Conservation (phyloP, 352 stramenopile genomes). For the Elongisporangium anandrum region DNA sequence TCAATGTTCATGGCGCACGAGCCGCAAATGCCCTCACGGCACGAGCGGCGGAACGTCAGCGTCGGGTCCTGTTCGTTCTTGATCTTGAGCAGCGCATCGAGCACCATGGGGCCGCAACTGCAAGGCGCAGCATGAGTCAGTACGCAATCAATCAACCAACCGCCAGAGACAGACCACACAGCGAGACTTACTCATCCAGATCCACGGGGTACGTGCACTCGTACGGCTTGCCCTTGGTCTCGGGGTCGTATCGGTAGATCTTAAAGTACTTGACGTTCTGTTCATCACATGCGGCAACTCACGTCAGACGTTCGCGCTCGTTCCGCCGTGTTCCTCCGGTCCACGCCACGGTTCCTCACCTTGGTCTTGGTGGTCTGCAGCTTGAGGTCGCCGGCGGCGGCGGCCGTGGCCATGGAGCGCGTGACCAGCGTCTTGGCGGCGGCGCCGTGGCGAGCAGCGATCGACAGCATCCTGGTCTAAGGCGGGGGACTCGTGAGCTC, state of each 20-base stretch:
- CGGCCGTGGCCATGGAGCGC: constrained; percentile 52
- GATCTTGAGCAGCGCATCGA: constrained; percentile 99
- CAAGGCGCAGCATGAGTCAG: constrained; percentile 8
- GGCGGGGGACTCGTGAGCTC: constrained; percentile 4
- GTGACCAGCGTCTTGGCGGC: constrained; percentile 30
- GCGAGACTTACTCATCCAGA: constrained; percentile 93
- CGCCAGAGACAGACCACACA: not conserved
- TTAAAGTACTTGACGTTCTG: constrained; percentile 98
- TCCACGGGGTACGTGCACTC: constrained; percentile 97
- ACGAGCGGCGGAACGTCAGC: constrained; percentile 98
- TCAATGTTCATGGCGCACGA: constrained; percentile 99
- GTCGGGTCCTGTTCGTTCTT: constrained; percentile 99
- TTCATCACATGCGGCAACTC: not conserved
- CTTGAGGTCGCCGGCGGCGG: constrained; percentile 66
- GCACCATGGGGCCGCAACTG: constrained; percentile 97
- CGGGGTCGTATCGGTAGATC: constrained; percentile 98
- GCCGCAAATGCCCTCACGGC: constrained; percentile 99
- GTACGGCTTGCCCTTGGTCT: constrained; percentile 93
- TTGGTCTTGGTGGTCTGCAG: constrained; percentile 67
- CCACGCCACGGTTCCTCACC: constrained; percentile 36
- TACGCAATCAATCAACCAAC: not conserved
- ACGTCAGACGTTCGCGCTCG: not conserved
- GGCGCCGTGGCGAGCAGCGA: constrained; percentile 24
- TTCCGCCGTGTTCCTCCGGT: not conserved
- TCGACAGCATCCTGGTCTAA: constrained; percentile 22